Evolutionary conservation across 352 stramenopile species (phyloP).

Genomic region (Phytophthora chlamydospora): DNA sequence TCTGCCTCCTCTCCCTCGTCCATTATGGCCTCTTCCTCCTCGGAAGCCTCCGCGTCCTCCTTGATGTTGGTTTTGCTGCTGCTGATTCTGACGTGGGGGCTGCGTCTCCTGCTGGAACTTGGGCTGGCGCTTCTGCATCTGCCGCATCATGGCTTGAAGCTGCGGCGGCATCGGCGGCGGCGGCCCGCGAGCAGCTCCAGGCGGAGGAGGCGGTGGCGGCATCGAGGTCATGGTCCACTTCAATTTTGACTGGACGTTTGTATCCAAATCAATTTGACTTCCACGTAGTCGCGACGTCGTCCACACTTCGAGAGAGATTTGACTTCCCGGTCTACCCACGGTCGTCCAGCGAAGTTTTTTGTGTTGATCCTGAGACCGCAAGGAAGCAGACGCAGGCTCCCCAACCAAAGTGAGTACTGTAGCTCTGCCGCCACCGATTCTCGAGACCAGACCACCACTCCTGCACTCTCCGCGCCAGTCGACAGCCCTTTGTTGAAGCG

Average conservation of each 20-base stretch:
- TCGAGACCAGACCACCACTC: too few species aligned
- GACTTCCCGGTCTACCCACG: too few species aligned
- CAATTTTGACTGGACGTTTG: neutral
- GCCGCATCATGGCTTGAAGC: slow-evolving; percentile 58
- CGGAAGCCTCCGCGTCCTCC: slow-evolving; percentile 24
- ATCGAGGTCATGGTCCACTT: slow-evolving; percentile 12
- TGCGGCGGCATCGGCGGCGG: slow-evolving; percentile 48
- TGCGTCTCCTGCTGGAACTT: slow-evolving; percentile 40
- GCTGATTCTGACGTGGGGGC: slow-evolving; percentile 8
- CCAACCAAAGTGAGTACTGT: too few species aligned
- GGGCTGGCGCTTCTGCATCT: slow-evolving; percentile 53
- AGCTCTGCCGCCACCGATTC: too few species aligned
- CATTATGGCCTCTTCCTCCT: slow-evolving; percentile 8
- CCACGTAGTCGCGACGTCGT: too few species aligned
- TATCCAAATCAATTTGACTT: too few species aligned
- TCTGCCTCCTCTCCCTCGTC: neutral
- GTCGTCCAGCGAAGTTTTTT: too few species aligned
- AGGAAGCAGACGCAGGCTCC: too few species aligned
- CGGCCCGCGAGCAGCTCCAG: slow-evolving; percentile 2
- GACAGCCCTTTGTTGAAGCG: slow-evolving; percentile 26
- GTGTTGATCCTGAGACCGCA: too few species aligned
- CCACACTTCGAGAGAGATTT: too few species aligned
- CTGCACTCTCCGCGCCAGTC: neutral
- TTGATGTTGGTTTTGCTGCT: slow-evolving; percentile 25
- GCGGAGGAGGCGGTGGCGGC: slow-evolving; percentile 27